Evolutionary conservation across 352 stramenopile genomes (phyloP).

Genomic region (Globisporangium nagaii): DNA sequence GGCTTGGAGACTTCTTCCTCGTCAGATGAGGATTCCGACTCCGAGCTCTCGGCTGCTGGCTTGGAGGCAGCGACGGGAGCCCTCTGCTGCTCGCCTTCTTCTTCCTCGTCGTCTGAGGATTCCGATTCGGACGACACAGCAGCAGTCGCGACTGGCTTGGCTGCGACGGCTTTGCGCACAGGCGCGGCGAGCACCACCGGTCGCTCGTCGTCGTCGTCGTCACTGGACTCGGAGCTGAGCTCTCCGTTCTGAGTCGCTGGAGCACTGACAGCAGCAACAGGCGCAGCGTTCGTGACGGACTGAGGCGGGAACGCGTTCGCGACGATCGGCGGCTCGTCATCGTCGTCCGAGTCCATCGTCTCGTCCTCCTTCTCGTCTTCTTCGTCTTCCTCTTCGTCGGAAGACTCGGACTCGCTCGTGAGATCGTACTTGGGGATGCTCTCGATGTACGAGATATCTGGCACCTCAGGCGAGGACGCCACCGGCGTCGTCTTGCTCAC

Average conservation of each 20-base stretch:
- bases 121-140: conserved; percentile 2
- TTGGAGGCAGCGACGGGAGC: not conserved
- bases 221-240: conserved; percentile 35
- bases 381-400: conserved; percentile 12
- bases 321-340: not conserved
- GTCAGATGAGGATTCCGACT: conserved; percentile 11
- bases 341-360: conserved; percentile 6
- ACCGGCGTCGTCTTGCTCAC: not conserved
- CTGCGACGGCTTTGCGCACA: not conserved
- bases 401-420: conserved; percentile 38
- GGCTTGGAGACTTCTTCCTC: conserved; percentile 6
- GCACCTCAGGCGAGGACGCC: not conserved
- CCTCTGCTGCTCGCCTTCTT: no score
- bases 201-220: conserved; percentile 30
- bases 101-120: conserved; percentile 11
- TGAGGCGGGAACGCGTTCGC: not conserved
- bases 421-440: conserved; percentile 56
- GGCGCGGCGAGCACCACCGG: conserved; percentile 8
- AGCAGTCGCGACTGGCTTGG: not conserved
- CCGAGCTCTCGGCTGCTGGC: not conserved
- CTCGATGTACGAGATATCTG: conserved; percentile 30
- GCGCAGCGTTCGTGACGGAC: not conserved
- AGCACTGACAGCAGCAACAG: not conserved
- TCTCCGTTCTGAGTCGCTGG: not conserved
- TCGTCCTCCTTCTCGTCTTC: not conserved